Conservation (phyloP, 805 yeast genomes). For the Candida namnaoensis region DNA sequence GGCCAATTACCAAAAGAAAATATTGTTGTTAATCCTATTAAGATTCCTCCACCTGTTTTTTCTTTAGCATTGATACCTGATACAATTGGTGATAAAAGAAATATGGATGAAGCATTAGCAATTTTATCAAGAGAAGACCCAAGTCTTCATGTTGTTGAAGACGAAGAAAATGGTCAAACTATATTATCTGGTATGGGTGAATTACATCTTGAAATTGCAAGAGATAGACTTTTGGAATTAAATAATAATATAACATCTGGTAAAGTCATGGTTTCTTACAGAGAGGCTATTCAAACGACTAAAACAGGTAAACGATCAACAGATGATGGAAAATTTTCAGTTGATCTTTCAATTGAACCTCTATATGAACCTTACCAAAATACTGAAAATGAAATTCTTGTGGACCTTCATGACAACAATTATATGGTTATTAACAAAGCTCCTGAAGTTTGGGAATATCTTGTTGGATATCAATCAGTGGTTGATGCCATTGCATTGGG, state of each 20-base stretch:
- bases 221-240: slow-evolving; percentile 72
- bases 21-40: slow-evolving; percentile 62
- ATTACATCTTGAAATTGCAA: slow-evolving; percentile 82
- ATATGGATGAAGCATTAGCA: slow-evolving; percentile 62
- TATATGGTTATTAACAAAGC: slow-evolving; percentile 22
- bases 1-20: slow-evolving; percentile 38
- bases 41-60: slow-evolving; percentile 88
- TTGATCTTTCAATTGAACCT: slow-evolving; percentile 23
- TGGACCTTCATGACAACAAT: slow-evolving; percentile 25
- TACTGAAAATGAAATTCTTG: slow-evolving; percentile 17
- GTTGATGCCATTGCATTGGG: slow-evolving; percentile 52
- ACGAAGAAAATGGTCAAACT: slow-evolving; percentile 86
- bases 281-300: slow-evolving; percentile 44
- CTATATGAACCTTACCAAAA: slow-evolving; percentile 16
- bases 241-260: slow-evolving; percentile 78
- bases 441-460: slow-evolving; percentile 18
- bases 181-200: slow-evolving; percentile 96
- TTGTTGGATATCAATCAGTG: slow-evolving; percentile 44
- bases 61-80: slow-evolving; percentile 77
- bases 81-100: slow-evolving; percentile 71
- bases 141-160: slow-evolving; percentile 58
- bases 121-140: slow-evolving; percentile 84
- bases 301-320: slow-evolving; percentile 5
- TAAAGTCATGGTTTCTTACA: slow-evolving; percentile 81
- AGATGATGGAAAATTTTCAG: slow-evolving; percentile 16